These are phyloP conservation scores for Salicornia ramosissima DNA, from an alignment of 148 eudicot genomes.

Conservation along the genomic window DNA sequence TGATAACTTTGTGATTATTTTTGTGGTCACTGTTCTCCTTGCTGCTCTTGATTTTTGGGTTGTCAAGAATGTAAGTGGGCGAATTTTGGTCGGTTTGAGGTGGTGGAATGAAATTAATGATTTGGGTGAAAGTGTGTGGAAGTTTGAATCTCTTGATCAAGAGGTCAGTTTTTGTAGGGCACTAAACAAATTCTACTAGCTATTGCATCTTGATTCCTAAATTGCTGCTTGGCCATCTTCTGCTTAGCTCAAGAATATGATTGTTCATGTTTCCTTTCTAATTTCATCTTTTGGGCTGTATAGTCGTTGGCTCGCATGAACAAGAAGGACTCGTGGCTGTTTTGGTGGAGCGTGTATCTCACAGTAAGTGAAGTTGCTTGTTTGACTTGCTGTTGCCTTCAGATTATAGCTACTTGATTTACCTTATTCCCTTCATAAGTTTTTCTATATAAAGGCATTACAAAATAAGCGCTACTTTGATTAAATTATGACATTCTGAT, in stretches of 20 bases:
- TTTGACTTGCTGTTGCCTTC: not conserved
- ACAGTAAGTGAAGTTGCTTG: constrained; percentile 45
- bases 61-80: constrained; percentile 97
- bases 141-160: constrained; percentile 94
- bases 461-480: not conserved
- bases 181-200: not conserved
- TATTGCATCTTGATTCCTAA: not conserved
- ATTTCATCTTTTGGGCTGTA: constrained; percentile 9
- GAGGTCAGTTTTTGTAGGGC: constrained; percentile 52
- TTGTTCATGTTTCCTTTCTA: constrained; percentile 1
- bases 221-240: not conserved
- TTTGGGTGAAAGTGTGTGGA: constrained; percentile 91
- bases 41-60: constrained; percentile 98
- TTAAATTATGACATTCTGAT: not conserved
- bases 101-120: constrained; percentile 99
- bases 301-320: constrained; percentile 95
- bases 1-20: constrained; percentile 80
- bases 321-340: constrained; percentile 98
- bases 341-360: constrained; percentile 96
- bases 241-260: not conserved
- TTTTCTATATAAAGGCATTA: not conserved
- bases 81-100: constrained; percentile 90
- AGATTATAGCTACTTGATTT: no score
- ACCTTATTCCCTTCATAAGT: no score
- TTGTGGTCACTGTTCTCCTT: constrained; percentile 86